Conservation (phyloP, 1,139 yeast genomes). For the Lodderomyces beijingensis region DNA sequence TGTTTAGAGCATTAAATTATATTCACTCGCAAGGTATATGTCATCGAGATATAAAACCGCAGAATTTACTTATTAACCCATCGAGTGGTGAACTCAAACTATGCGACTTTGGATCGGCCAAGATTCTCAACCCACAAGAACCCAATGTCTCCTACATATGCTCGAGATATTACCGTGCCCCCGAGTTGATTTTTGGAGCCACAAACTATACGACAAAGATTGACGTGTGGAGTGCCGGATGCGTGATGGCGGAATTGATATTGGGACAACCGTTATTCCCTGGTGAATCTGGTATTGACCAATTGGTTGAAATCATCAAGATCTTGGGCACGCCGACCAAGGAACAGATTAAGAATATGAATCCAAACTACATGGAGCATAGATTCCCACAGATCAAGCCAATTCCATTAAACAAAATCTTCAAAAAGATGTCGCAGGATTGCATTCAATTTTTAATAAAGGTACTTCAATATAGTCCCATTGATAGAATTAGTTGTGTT, state of each 20-base stretch:
- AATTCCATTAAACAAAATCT: slow-evolving; percentile 81
- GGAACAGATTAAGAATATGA: slow-evolving; percentile 92
- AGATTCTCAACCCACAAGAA: slow-evolving; percentile 80
- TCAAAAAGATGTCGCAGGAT: slow-evolving; percentile 60
- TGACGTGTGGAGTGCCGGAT: slow-evolving; percentile 97
- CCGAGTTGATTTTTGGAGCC: slow-evolving; percentile 87
- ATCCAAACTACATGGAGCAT: slow-evolving; percentile 96
- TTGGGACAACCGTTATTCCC: slow-evolving; percentile 97
- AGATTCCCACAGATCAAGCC: slow-evolving; percentile 95
- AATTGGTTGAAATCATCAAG: slow-evolving; percentile 92
- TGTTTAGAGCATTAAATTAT: slow-evolving; percentile 86
- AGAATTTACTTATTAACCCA: slow-evolving; percentile 86
- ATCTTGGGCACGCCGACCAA: slow-evolving; percentile 92
- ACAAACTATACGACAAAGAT: slow-evolving; percentile 94
- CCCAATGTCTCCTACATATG: slow-evolving; percentile 96
- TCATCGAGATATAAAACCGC: slow-evolving; percentile 97
- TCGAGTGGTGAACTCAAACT: slow-evolving; percentile 77
- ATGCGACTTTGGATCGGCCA: slow-evolving; percentile 99
- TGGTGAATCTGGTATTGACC: slow-evolving; percentile 97
- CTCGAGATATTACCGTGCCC: slow-evolving; percentile 94
- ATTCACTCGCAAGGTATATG: slow-evolving; percentile 90
- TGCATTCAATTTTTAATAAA: slow-evolving; percentile 58
- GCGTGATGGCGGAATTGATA: slow-evolving; percentile 95
- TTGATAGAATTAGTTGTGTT: slow-evolving; percentile 62
- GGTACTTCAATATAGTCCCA: slow-evolving; percentile 74